Conservation (phyloP, 2,329 filamentous ascomycete species). For the Plectosphaerella cucumerina region DNA sequence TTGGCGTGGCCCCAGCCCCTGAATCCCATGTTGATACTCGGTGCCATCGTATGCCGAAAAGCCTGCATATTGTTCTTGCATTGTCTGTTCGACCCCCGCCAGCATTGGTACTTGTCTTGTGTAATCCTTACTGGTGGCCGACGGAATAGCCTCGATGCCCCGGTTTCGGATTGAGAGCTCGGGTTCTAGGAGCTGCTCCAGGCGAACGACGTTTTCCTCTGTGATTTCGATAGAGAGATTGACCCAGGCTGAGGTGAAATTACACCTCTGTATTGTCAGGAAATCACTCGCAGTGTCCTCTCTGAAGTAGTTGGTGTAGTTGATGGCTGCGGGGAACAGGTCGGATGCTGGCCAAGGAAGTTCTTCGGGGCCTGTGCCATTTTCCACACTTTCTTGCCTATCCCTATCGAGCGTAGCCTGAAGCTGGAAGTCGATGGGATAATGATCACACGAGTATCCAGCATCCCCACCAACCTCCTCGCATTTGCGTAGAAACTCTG, state of each 20-base stretch:
- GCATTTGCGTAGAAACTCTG: too few species aligned
- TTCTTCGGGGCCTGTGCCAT: background rate
- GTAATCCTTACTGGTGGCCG: background rate
- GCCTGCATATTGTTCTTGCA: background rate
- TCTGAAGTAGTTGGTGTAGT: background rate
- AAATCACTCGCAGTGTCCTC: background rate
- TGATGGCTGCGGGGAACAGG: background rate
- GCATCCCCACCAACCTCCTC: too few species aligned
- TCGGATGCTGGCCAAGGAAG: background rate
- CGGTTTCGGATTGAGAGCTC: background rate
- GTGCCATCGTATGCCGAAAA: background rate
- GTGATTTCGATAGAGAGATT: background rate
- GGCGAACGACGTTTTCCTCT: background rate
- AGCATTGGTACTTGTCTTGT: background rate
- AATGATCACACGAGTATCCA: background rate
- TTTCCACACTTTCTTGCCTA: too few species aligned
- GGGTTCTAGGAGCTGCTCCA: background rate
- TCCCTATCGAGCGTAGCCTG: background rate
- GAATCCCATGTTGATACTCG: background rate
- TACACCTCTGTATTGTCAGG: background rate
- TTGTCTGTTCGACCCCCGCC: background rate
- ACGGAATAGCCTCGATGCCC: background rate
- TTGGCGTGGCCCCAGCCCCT: background rate
- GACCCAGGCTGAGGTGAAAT: background rate
- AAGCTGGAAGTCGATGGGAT: background rate